Percentiles rank a stretch among this genome's conserved stretches.
These are phyloP conservation scores for Cucurbita ficifolia DNA, from an alignment of 306 rosid genomes.

Conservation along the genomic window DNA sequence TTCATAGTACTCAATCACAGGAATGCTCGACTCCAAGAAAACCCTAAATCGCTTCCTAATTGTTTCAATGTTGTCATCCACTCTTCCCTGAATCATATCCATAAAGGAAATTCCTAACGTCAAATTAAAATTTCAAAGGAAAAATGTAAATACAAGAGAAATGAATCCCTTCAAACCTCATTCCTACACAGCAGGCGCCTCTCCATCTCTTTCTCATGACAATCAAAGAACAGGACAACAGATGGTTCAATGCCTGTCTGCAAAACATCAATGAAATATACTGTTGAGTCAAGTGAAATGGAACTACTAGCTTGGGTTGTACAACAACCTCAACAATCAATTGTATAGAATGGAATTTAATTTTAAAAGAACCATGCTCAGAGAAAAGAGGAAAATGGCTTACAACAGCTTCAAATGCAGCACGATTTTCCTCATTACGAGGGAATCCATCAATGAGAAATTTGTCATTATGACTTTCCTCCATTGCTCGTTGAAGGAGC, in stretches of 20 bases:
- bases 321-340: neutral
- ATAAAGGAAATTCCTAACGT: neutral
- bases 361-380: neutral
- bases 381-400: conserved; percentile 10
- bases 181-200: conserved; percentile 72
- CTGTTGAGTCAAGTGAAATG: neutral
- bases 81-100: conserved; percentile 59
- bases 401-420: conserved; percentile 90
- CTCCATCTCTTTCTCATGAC: conserved; percentile 89
- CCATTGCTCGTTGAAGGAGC: conserved; percentile 80
- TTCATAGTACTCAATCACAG: conserved; percentile 61
- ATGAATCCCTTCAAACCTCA: conserved; percentile 41
- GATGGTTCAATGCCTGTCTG: conserved; percentile 87
- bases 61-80: conserved; percentile 89
- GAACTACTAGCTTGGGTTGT: neutral
- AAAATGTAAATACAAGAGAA: neutral
- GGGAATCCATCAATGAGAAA: conserved; percentile 99
- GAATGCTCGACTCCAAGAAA: conserved; percentile 81
- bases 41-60: conserved; percentile 88
- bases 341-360: neutral
- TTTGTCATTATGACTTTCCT: conserved; percentile 60
- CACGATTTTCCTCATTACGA: conserved; percentile 98
- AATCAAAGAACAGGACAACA: conserved; percentile 70
- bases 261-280: conserved; percentile 13
- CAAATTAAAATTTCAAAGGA: neutral